These are phyloP conservation scores for Apiotrichum brassicae DNA, from an alignment of 1,284 basidiomycete genomes.

Conservation along the genomic window DNA sequence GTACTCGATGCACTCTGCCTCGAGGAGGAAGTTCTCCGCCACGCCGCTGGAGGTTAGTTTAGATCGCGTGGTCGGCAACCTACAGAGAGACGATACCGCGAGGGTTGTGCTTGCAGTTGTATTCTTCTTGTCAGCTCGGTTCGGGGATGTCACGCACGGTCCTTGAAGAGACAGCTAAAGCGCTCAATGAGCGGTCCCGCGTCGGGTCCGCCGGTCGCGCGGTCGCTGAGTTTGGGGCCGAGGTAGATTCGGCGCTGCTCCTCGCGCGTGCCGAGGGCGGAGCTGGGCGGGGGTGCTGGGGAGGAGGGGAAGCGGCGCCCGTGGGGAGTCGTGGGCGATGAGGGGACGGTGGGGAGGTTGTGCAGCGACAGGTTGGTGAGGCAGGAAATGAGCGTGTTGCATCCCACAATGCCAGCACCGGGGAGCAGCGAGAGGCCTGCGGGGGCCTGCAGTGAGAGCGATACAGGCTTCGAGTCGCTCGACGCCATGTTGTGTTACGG, in stretches of 20 bases:
- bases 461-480: too few species aligned
- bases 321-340: slow-evolving; percentile 3
- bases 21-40: slow-evolving; percentile 47
- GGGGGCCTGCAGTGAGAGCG: slow-evolving; percentile 3
- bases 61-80: neutral
- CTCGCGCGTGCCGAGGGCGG: slow-evolving; percentile 26
- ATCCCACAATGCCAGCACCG: slow-evolving; percentile 20
- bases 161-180: slow-evolving; percentile 42
- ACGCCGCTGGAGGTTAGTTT: slow-evolving; percentile 36
- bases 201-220: slow-evolving; percentile 42
- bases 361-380: slow-evolving; percentile 25
- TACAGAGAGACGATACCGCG: slow-evolving; percentile 46
- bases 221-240: slow-evolving; percentile 38
- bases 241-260: slow-evolving; percentile 37
- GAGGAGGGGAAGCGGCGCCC: slow-evolving; percentile 23
- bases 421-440: slow-evolving; percentile 28
- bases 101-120: slow-evolving; percentile 40
- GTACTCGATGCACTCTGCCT: slow-evolving; percentile 40
- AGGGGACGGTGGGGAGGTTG: slow-evolving; percentile 10
- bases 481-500: too few species aligned
- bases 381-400: slow-evolving; percentile 37
- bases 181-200: slow-evolving; percentile 44
- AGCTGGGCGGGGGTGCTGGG: slow-evolving; percentile 18
- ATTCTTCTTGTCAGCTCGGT: slow-evolving; percentile 22
- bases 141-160: slow-evolving; percentile 42